Evolutionary conservation across 495 filamentous ascomycete genomes (phyloP), one percentile per base, ranked within the genome.

Genomic region (Penicillium egyptiacum): DNA sequence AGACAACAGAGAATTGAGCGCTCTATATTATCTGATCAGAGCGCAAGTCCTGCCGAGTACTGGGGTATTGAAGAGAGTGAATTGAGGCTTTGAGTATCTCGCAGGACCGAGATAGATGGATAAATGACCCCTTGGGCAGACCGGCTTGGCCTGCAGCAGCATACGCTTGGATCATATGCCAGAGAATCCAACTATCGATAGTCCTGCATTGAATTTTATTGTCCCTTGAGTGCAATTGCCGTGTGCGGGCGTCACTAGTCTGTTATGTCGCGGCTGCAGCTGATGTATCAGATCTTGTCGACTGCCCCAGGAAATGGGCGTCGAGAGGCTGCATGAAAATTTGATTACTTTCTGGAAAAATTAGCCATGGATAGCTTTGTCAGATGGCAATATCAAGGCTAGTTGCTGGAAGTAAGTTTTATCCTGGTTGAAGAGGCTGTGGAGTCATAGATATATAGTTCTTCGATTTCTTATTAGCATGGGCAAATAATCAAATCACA

Each of bases 151-250:
- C 41, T n/a, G 41, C 47, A 35, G 47, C 12, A 37, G n/a, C 20
- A 28, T 46, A 9, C 26, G 19, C 43, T 46, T 28, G 14, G 30
- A 30, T 55, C 53, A 55, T 47, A 55, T 39, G 53, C 53, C 40
- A 28, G 43, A 47, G 43, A 30, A 14, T 19, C n/a, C n/a, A 16
- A 55, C 53, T 55, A 55, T 55, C 14, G 53, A 35, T 22, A 10
- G 26, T 20, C 40, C 33, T 55, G 53, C 53, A 55, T 39, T 44
- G 16, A 39, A 33, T 20, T 26, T 14, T 33, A 19, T 16, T 28
- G 9, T 46, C 53, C 53, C 53, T 55, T 55, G 53, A 55, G 47
- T 55, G 9, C 14, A n/a, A 47, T 28, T 46, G n/a, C 22, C 22
- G 43, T 46, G 33, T 37, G 42, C 39, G 19, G 39, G 53, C 17